Evolutionary conservation across 2,329 filamentous ascomycete species (phyloP).

Genomic region (Claviceps sp.): DNA sequence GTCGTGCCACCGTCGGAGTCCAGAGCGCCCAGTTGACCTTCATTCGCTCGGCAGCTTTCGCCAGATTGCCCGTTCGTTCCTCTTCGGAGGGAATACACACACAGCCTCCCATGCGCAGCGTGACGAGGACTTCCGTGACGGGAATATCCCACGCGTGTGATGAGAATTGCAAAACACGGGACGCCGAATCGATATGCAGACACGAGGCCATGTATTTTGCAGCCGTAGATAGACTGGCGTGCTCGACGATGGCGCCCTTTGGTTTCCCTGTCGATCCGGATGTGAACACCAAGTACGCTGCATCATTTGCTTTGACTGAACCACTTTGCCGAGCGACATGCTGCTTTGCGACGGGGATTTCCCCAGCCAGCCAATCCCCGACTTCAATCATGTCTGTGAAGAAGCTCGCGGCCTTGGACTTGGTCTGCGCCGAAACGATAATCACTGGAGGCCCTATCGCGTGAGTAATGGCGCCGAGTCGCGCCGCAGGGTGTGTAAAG

Average conservation of each 20-base stretch:
- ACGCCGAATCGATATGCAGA: neutral
- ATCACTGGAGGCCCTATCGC: neutral
- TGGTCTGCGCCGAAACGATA: neutral
- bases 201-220: neutral
- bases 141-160: constrained; percentile 1
- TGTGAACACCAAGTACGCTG: constrained; percentile 11
- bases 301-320: neutral
- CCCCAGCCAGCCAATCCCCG: neutral
- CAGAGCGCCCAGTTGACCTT: neutral
- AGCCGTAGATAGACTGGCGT: constrained; percentile 5
- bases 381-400: neutral
- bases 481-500: neutral
- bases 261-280: constrained; percentile 12
- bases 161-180: constrained; percentile 7
- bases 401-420: neutral
- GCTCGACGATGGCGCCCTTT: constrained; percentile 11
- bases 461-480: neutral
- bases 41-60: neutral
- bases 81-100: constrained; percentile 10
- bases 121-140: constrained; percentile 7
- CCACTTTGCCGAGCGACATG: neutral
- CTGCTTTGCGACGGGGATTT: neutral
- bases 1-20: constrained; percentile 1
- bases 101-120: constrained; percentile 8
- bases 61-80: constrained; percentile 8